phyloP scores from a whole-genome alignment of 2,329 filamentous ascomycete species.

The Podosphaera aphanis region DNA sequence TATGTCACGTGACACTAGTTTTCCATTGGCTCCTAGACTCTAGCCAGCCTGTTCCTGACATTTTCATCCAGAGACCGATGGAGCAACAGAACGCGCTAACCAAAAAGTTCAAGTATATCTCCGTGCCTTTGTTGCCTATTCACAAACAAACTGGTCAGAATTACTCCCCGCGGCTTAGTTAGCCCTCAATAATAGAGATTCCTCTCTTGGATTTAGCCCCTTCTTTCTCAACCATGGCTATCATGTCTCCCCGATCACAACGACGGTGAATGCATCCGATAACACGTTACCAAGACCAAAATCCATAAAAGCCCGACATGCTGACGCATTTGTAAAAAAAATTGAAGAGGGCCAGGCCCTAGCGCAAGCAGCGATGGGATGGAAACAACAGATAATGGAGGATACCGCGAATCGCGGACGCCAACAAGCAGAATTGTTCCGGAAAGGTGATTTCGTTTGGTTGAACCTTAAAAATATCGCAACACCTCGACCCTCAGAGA shows the following conservation, averaged over 20 bases:
- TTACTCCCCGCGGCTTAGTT: not conserved
- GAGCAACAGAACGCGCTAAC: not conserved
- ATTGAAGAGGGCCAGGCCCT: not conserved
- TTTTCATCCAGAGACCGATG: not conserved
- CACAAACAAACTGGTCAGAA: not conserved
- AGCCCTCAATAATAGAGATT: conserved; percentile 1
- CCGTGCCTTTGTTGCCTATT: not conserved
- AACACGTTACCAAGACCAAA: too few species aligned
- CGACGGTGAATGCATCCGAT: too few species aligned
- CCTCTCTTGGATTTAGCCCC: not conserved
- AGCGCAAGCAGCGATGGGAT: not conserved
- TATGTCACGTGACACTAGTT: too few species aligned
- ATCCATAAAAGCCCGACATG: not conserved
- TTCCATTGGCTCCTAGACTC: too few species aligned
- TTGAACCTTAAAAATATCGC: not conserved
- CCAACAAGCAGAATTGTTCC: not conserved
- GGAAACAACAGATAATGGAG: not conserved
- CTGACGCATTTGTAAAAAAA: not conserved
- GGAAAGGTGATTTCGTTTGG: not conserved
- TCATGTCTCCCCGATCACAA: not conserved
- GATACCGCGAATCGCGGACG: not conserved
- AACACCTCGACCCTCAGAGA: not conserved
- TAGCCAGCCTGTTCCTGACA: too few species aligned
- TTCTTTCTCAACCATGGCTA: not conserved
- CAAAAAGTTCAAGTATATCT: not conserved